Evolutionary conservation across 2,329 filamentous ascomycete species (phyloP), one percentile per base, ranked within the genome.

Genomic region (Pseudopithomyces chartarum): DNA sequence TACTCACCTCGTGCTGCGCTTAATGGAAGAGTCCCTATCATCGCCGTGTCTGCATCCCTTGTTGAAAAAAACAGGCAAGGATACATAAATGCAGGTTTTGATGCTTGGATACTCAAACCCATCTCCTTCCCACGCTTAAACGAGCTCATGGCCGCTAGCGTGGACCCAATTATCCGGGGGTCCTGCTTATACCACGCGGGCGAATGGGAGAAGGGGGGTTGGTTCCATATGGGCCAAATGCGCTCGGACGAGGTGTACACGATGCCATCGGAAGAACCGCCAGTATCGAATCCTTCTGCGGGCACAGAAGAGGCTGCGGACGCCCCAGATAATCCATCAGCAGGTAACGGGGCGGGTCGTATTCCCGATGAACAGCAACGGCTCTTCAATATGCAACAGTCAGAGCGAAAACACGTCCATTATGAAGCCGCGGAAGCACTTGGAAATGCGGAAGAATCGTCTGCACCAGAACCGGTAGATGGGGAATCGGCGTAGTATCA

Each of bases 61-160:
- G 69, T 90, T 1, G 92, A 96, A 71, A 83, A 81, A 17, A 84
- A 92, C 43, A 84, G 80, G 49, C 80, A 88, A 39, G 84, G 76
- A 0, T 97, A 96, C 63, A 84, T 92, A 42, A 82, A 90, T 43
- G 87, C 87, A 6, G 92, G 92, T 0, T 96, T 96, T 63, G 92
- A 96, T 63, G 92, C 90, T 22, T 96, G 92, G 92, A 92, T 97
- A 23, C 79, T 96, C 55, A 96, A 96, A 68, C 92, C 92, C 0
- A 90, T 96, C 43, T 87, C 94, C 58, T 96, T 96, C 70, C 85
- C 87, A 63, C 84, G 91, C 8, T 80, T 96, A 0, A 86, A 85
- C 56, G 81, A 83, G 20, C 80, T 96, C 7, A 81, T 96, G 54
- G 74, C 79, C 1, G 91, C 91, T 1, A 90, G 95, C 38, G 81